Percentiles rank a stretch among this genome's conserved stretches.
These are phyloP conservation scores for Eucalyptus tenuipes DNA, from an alignment of 345 rosid genomes.

Conservation along the genomic window DNA sequence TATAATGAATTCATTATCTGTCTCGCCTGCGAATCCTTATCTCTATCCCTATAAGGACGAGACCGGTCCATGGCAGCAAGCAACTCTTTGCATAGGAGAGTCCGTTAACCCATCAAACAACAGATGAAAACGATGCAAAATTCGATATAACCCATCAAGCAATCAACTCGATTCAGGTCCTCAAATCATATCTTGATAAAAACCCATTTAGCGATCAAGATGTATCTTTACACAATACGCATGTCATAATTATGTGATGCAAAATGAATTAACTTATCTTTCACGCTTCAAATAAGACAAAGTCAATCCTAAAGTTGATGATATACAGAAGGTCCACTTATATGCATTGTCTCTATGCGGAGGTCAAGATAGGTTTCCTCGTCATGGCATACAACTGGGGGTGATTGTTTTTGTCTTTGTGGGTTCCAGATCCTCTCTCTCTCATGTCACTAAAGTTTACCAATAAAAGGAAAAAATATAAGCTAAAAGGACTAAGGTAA, in stretches of 20 bases:
- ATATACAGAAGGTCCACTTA: not conserved
- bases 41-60: not conserved
- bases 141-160: fast-evolving
- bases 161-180: not conserved
- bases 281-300: not conserved
- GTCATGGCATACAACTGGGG: not conserved
- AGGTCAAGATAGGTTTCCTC: not conserved
- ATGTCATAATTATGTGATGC: not conserved
- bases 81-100: not conserved
- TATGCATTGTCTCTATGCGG: not conserved
- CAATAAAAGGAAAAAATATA: not conserved
- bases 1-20: not conserved
- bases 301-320: not conserved
- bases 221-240: not conserved
- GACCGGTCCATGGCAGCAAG: not conserved
- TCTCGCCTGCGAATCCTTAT: not conserved
- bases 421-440: not conserved
- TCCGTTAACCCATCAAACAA: not conserved
- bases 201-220: not conserved
- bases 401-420: not conserved
- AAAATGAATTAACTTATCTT: not conserved
- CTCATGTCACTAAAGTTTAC: not conserved
- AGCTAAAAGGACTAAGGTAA: not conserved
- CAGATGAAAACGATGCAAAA: not conserved
- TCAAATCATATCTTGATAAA: not conserved